Evolutionary conservation across 768 basidiomycete species (phyloP), one percentile per base, ranked within the genome.

Genomic region (Tricholoma furcatifolium): DNA sequence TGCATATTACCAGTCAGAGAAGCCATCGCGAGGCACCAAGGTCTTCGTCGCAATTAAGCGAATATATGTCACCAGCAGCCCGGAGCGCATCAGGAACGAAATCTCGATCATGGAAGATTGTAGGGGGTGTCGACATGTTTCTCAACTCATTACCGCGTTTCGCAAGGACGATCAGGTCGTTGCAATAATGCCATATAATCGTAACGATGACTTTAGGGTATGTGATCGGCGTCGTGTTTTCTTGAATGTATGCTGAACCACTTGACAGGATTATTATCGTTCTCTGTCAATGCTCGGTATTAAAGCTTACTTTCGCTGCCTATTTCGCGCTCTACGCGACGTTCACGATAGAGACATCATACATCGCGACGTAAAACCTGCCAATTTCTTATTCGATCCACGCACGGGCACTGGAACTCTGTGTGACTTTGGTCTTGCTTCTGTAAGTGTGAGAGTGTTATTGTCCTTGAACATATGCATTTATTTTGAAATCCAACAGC

Each of bases 351-450:
- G 93, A 48, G 82, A 82, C 5, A 87, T 98, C 62, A 91, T 98
- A 47, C 96, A 98, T 67, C 91, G 96, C 41, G 96, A 98, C 69
- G 91, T 98, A 61, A 98, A 98, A 66, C 95, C 96, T 18, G 96
- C 95, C 54, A 98, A 98, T 68, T 98, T 98, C 67, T 78, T 98
- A 32, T 98, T 88, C 67, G 92, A 98, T 67, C 87, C 91, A 34
- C 81, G 78, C 34, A 88, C 86, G 6, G 88, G 88, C 9, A 75
- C 84, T 11, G 97, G 97, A 20, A 89, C 88, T 0, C 72, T 99
- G 7, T 93, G 92, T 59, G 97, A 98, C 69, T 97, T 98, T 65
- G 97, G 97, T 17, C 79, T 99, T 3, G 97, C 97, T 8, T 93
- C 92, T 62, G 94, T 95, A 69, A 61, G 88, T 72, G 12, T 10